Base-by-base conservation (phyloP, 2,329 filamentous ascomycete species). In the Alternaria tenuissima region DNA sequence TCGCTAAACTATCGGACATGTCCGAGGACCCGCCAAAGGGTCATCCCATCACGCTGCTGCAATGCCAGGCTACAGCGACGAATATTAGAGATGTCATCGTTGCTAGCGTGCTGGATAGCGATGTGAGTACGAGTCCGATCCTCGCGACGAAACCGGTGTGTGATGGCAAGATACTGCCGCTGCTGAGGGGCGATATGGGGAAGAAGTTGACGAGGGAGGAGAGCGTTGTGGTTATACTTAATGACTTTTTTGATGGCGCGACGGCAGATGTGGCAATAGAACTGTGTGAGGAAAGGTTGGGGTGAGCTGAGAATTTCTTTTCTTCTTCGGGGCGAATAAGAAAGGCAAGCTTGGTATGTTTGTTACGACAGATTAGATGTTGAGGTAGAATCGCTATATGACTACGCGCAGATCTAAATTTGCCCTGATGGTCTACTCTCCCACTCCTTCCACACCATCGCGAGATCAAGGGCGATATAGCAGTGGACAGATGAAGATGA, bases 1-100 rank as follows among this genome's bases (percentile, higher is more conserved):
- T 78, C 9, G 48, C 26, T 3, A 72, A 71, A 41, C 58, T 76
- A 2, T 52, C 62, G 1, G 48, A 62, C 3, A 73, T 76, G 72
- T 54, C 11, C 48, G 39, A 42, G 20, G 39, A 68, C 26, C 69
- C 70, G 2, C 69, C 73, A 0, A 41, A 44, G 0, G 69, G 68
- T 0, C 66, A 75, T 32, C 62, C 69, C 0, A 62, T 78, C 5
- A 70, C 66, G 2, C 51, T 76, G 26, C 52, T 78, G 26, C 83
- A 85, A 64, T 85, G 82, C 56, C 83, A 85, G 72, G 83, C 83
- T 2, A 86, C 83, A 3, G 78, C 82, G n/a, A 81, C 81, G 5
- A 83, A 83, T 64, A 82, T 85, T 41, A 73, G 78, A 4, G 79
- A 82, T 57, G 83, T 83, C 0, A 77, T 85, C 39, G 74, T 79